These are phyloP conservation scores for Pelargonium citronellum DNA, from an alignment of 441 rosid species.

Conservation along the genomic window DNA sequence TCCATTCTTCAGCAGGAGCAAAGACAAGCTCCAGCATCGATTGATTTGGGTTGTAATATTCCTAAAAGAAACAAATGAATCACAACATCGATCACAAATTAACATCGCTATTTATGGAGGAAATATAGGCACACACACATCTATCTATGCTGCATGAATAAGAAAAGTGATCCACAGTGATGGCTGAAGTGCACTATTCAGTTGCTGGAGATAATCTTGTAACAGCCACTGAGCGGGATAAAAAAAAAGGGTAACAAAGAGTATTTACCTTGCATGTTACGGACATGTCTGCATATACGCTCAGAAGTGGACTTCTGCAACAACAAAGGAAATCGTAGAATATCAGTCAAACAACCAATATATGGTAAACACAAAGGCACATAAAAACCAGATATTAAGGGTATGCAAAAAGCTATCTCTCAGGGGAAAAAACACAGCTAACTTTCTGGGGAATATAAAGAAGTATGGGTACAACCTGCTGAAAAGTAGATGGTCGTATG, in stretches of 20 bases:
- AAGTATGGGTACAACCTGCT: constrained; percentile 59
- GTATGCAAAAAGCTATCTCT: neutral
- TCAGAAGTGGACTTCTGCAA: constrained; percentile 82
- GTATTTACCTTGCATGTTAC: constrained; percentile 78
- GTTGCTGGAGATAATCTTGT: no score
- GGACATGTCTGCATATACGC: constrained; percentile 97
- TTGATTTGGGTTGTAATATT: constrained; percentile 74
- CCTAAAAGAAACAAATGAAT: constrained; percentile 35
- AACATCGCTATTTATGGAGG: no score
- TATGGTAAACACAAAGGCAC: neutral
- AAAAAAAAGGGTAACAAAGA: neutral
- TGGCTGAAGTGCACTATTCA: no score
- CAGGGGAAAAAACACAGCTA: neutral
- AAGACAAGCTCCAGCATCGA: constrained; percentile 94
- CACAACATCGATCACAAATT: neutral
- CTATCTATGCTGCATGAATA: no score
- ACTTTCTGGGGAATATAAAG: neutral
- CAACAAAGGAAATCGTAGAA: constrained; percentile 3
- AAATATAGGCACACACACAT: no score
- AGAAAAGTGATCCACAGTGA: no score
- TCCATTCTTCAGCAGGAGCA: constrained; percentile 97
- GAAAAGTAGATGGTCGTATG: constrained; percentile 82
- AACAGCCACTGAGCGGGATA: no score
- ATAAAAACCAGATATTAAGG: neutral
- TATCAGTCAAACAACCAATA: neutral